A percentile compares a stretch with the other conserved stretches of the same genome.
Conservation (phyloP, 768 basidiomycete species). For the Lactarius akahatsu region DNA sequence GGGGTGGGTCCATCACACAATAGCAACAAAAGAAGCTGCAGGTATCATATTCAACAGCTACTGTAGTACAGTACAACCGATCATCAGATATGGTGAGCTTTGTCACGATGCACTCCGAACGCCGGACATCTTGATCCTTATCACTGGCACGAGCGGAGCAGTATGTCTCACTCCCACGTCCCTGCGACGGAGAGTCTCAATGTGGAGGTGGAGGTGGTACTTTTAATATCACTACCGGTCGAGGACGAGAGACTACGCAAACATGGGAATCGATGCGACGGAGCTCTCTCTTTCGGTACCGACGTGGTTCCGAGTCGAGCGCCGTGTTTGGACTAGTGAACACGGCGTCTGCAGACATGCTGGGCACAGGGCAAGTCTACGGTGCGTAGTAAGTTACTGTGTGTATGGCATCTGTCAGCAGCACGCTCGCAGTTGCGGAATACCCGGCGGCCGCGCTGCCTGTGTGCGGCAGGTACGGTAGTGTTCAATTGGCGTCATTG, state of each 20-base stretch:
- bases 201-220: background rate
- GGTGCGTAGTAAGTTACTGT: background rate
- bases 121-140: constrained; percentile 53
- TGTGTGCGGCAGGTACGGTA: constrained; percentile 10
- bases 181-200: constrained; percentile 35
- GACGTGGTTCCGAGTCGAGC: constrained; percentile 37
- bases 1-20: background rate
- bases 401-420: constrained; percentile 50
- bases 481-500: constrained; percentile 7
- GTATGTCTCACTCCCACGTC: constrained; percentile 40
- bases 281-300: constrained; percentile 48
- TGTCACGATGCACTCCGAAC: constrained; percentile 46
- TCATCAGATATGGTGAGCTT: background rate
- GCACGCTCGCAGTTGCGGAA: constrained; percentile 43
- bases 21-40: no score
- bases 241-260: constrained; percentile 31
- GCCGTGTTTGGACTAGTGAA: constrained; percentile 54
- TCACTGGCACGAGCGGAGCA: constrained; percentile 45
- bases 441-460: constrained; percentile 25
- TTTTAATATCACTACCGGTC: background rate
- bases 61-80: background rate
- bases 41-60: background rate
- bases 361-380: constrained; percentile 1
- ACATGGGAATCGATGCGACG: constrained; percentile 39
- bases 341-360: constrained; percentile 42